Evolutionary conservation across 306 rosid genomes (phyloP).

Genomic region (Styphnolobium japonicum): DNA sequence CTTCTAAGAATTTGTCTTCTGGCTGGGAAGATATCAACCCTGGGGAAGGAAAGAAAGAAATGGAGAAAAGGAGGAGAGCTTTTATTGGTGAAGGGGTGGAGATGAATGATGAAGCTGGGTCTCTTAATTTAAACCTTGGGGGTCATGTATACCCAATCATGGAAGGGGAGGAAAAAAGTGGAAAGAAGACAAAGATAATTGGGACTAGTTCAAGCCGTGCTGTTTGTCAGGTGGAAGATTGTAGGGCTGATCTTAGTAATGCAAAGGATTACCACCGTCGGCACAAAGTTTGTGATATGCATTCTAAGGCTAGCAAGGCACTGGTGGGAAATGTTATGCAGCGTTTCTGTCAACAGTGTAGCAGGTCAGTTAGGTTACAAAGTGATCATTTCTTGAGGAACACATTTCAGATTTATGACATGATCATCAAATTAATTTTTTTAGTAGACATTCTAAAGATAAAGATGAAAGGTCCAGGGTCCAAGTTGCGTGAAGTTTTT

Average conservation of each 20-base stretch:
- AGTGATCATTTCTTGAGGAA: not conserved
- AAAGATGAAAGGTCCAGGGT: not conserved
- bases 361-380: constrained; percentile 69
- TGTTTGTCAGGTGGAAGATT: constrained; percentile 93
- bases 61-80: constrained; percentile 68
- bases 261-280: constrained; percentile 86
- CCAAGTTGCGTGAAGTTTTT: not conserved
- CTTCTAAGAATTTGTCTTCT: constrained; percentile 52
- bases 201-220: constrained; percentile 58
- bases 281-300: constrained; percentile 86
- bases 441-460: not conserved
- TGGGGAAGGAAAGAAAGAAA: constrained; percentile 56
- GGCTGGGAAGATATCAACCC: constrained; percentile 46
- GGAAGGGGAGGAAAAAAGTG: constrained; percentile 61
- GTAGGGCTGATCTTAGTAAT: constrained; percentile 77
- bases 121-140: constrained; percentile 69
- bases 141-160: constrained; percentile 61
- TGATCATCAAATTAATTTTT: not conserved
- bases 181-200: constrained; percentile 72
- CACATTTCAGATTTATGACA: constrained; percentile 4
- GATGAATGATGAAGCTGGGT: constrained; percentile 51
- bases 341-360: constrained; percentile 96
- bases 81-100: constrained; percentile 43
- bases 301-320: constrained; percentile 83
- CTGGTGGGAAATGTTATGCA: constrained; percentile 81